Percentiles rank a stretch among this genome's conserved stretches.
These are phyloP conservation scores for Talaromyces adpressus DNA, from an alignment of 495 filamentous ascomycete species.

Conservation along the genomic window DNA sequence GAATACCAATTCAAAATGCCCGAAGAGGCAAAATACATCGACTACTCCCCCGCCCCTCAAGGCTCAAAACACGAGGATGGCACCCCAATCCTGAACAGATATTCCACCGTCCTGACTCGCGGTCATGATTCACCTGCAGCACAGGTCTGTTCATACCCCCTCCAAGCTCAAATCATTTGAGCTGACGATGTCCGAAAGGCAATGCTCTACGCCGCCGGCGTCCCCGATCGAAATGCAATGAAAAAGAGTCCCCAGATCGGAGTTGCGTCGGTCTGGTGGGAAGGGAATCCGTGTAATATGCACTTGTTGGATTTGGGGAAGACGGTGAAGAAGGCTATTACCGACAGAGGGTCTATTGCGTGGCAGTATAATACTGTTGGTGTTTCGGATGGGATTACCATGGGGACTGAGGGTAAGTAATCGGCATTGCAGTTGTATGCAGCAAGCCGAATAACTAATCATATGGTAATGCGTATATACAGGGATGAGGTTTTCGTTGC, in stretches of 20 bases:
- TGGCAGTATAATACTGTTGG: conserved; percentile 96
- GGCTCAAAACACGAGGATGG: conserved; percentile 53
- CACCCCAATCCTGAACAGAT: conserved; percentile 59
- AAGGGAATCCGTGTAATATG: conserved; percentile 88
- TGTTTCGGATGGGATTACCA: conserved; percentile 90
- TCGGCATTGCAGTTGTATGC: no score
- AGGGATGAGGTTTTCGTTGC: conserved; percentile 98
- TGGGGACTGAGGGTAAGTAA: conserved; percentile 78
- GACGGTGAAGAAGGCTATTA: conserved; percentile 76
- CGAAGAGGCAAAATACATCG: conserved; percentile 51
- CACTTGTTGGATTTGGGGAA: conserved; percentile 77
- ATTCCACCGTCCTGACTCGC: conserved; percentile 63
- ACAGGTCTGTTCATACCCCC: conserved; percentile 47
- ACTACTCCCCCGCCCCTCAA: conserved; percentile 53
- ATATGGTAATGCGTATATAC: background rate
- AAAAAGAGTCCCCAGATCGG: conserved; percentile 88
- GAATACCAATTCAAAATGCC: background rate
- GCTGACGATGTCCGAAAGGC: conserved; percentile 46
- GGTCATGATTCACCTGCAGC: conserved; percentile 93
- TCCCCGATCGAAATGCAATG: conserved; percentile 79
- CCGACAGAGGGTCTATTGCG: conserved; percentile 79
- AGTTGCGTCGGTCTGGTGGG: conserved; percentile 91
- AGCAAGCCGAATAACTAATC: no score
- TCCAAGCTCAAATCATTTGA: background rate
- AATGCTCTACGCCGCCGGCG: conserved; percentile 93